Conservation (phyloP, 108 stramenopile species). For the Skeletonema costatum region DNA sequence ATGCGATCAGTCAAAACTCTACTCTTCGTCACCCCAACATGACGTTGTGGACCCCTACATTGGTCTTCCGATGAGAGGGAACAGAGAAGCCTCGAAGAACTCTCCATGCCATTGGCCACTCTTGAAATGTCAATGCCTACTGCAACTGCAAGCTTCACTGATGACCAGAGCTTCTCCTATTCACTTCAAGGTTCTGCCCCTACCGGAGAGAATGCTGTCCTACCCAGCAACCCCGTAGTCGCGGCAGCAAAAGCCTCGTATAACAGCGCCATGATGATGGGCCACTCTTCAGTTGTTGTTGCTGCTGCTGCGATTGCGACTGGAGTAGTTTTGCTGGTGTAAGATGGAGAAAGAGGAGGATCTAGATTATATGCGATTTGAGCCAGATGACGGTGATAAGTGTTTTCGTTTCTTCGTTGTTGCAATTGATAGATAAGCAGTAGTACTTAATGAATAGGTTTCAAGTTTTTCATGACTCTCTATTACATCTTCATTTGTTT, state of each 20-base stretch:
- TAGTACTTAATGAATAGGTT: too few species aligned
- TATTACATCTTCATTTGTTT: too few species aligned
- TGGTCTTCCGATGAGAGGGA: background rate
- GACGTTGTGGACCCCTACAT: background rate
- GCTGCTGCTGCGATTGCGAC: background rate
- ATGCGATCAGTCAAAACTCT: background rate
- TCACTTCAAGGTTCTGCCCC: background rate
- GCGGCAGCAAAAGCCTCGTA: background rate
- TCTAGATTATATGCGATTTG: too few species aligned
- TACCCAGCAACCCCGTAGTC: background rate
- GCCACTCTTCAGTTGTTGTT: background rate
- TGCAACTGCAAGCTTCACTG: background rate
- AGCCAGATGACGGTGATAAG: too few species aligned
- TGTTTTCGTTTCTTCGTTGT: too few species aligned
- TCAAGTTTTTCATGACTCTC: too few species aligned
- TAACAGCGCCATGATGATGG: background rate
- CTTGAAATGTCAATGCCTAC: background rate
- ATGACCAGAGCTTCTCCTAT: background rate
- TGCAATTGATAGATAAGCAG: too few species aligned
- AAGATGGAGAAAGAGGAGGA: background rate
- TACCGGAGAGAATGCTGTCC: background rate
- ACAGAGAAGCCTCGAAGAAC: background rate
- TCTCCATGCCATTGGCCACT: background rate
- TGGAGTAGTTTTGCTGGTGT: background rate
- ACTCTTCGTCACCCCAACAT: background rate